Percentiles rank a stretch among this genome's conserved stretches.
phyloP scores from a whole-genome alignment of 768 basidiomycete species.

The Amanita polypyramis region DNA sequence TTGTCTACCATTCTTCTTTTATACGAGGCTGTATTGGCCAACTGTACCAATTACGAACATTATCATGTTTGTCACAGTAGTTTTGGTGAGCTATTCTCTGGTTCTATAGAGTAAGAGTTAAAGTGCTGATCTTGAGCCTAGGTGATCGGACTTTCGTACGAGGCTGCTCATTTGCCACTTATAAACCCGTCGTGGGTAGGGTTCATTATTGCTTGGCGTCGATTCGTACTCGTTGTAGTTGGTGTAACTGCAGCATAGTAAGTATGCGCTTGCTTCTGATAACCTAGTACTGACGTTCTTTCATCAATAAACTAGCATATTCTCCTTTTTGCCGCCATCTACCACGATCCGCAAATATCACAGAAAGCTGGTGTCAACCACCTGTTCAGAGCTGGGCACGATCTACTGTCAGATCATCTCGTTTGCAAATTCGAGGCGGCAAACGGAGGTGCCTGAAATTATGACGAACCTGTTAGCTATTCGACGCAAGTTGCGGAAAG shows the following conservation, averaged over 20 bases:
- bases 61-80: constrained; percentile 53
- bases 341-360: constrained; percentile 69
- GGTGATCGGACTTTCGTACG: constrained; percentile 65
- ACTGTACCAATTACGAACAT: constrained; percentile 63
- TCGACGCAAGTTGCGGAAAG: constrained; percentile 60
- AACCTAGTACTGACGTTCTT: neutral
- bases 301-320: constrained; percentile 29
- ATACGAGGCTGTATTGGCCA: constrained; percentile 52
- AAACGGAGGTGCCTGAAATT: constrained; percentile 43
- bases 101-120: neutral
- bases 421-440: constrained; percentile 47
- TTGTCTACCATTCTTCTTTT: constrained; percentile 48
- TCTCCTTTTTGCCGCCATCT: constrained; percentile 64
- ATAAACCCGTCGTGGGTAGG: constrained; percentile 49
- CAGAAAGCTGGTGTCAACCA: constrained; percentile 58
- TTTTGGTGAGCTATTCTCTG: constrained; percentile 51
- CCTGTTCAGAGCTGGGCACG: constrained; percentile 53
- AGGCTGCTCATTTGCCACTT: constrained; percentile 39
- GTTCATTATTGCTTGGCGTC: constrained; percentile 38
- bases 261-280: constrained; percentile 19
- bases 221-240: neutral
- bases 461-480: constrained; percentile 62
- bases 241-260: constrained; percentile 6
- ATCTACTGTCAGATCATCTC: constrained; percentile 73
- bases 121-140: neutral